Evolutionary conservation across 2,329 filamentous ascomycete genomes (phyloP), one percentile per base, ranked within the genome.

Genomic region (Exophiala lecanii-corni): DNA sequence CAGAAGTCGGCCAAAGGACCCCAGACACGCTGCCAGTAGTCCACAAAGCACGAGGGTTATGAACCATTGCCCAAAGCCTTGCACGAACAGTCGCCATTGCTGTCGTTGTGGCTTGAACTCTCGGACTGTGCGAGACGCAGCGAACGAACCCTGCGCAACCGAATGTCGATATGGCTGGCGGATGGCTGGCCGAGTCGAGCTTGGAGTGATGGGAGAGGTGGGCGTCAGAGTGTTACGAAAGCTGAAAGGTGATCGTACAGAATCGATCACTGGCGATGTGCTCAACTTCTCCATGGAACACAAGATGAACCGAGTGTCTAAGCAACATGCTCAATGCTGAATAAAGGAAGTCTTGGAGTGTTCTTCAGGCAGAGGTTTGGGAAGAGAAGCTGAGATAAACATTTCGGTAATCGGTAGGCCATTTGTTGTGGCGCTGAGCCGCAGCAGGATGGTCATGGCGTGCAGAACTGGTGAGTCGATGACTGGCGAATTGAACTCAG

Each of bases 131-230:
- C 23, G 36, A 2, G 51, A 41, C 9, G 16, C 13, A 5, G 39
- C 12, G 1, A 41, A 31, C 5, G 16, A 13, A 3, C 23, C 38
- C 25, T 38, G 19, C 12, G 50, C 41, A 2, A 53, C 44, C 25
- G 49, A 53, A 34, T 55, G 53, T 28, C 51, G 41, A 50, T 50
- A 55, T 38, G 53, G 53, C 16, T 41, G 40, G 33, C 49, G 42
- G 38, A 26, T 26, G 23, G 23, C 23, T 7, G 12, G 23, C 12
- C 23, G 6, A 6, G 23, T 12, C 23, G 23, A 12, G 7, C 12
- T 12, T 12, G 30, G 30, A 33, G 7, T 13, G 30, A 33, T 9
- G 30, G 7, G 30, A 28, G 25, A 28, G 25, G 17, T 12, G 5
- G 30, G 30, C 6, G 40, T 17, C 10, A 39, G 26, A 12, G 23